Conservation (phyloP, 768 basidiomycete species). For the Tephrocybe sp. region DNA sequence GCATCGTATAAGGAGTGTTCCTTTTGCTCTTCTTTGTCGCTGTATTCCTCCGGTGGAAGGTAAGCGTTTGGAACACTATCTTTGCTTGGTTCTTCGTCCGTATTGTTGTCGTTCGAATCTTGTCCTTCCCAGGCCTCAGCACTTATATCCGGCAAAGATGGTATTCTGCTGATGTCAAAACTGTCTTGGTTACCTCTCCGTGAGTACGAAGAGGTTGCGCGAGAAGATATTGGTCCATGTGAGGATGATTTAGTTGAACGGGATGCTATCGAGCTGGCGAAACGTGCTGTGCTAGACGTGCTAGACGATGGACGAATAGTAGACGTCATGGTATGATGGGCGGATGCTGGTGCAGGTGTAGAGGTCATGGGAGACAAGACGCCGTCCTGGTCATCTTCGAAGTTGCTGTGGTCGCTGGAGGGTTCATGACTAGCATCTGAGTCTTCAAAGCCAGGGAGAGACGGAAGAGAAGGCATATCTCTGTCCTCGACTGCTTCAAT, state of each 20-base stretch:
- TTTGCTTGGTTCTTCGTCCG: slow-evolving; percentile 40
- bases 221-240: slow-evolving; percentile 27
- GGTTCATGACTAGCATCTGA: slow-evolving; percentile 42
- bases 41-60: slow-evolving; percentile 46
- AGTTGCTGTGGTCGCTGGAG: slow-evolving; percentile 27
- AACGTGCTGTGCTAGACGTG: slow-evolving; percentile 49
- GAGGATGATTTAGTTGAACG: slow-evolving; percentile 52
- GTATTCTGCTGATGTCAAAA: slow-evolving; percentile 62
- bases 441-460: slow-evolving; percentile 71
- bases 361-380: slow-evolving; percentile 61
- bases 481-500: slow-evolving; percentile 74
- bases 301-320: slow-evolving; percentile 48
- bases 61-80: slow-evolving; percentile 56
- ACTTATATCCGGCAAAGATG: slow-evolving; percentile 48
- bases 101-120: slow-evolving; percentile 36
- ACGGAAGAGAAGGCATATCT: slow-evolving; percentile 83
- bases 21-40: slow-evolving; percentile 30
- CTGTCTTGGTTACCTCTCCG: slow-evolving; percentile 40
- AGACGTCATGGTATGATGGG: slow-evolving; percentile 44
- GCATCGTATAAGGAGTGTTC: slow-evolving; percentile 60
- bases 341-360: slow-evolving; percentile 52
- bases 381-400: slow-evolving; percentile 39
- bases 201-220: slow-evolving; percentile 26
- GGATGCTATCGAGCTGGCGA: slow-evolving; percentile 47
- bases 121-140: slow-evolving; percentile 29